These are phyloP conservation scores for Diplodia scrobiculata DNA, from an alignment of 2,329 filamentous ascomycete species.

Conservation along the genomic window DNA sequence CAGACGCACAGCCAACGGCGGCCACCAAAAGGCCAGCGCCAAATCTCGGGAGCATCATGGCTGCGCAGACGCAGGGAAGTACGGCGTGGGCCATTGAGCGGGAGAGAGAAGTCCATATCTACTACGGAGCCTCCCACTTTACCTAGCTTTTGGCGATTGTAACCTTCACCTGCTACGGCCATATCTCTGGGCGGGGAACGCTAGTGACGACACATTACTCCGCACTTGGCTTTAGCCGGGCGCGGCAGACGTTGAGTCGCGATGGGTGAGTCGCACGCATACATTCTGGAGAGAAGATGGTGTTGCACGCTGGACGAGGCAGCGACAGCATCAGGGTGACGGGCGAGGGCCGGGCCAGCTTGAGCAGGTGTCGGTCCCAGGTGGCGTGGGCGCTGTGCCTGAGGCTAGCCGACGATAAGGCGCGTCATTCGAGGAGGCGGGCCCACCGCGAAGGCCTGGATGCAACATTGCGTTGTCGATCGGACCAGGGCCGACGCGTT, in stretches of 20 bases:
- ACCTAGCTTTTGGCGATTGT: constrained; percentile 6
- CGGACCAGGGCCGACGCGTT: constrained; percentile 1
- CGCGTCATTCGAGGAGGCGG: background rate
- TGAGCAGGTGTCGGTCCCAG: no score
- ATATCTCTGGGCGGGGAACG: constrained; percentile 14
- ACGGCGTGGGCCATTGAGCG: background rate
- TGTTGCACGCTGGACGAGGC: background rate
- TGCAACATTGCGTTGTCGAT: constrained; percentile 20
- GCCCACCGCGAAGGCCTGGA: constrained; percentile 5
- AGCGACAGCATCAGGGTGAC: background rate
- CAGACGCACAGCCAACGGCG: background rate
- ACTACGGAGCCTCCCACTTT: constrained; percentile 7
- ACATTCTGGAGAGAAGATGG: background rate
- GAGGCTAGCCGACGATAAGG: constrained; percentile 8
- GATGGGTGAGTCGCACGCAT: background rate
- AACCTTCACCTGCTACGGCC: constrained; percentile 24
- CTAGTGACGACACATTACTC: constrained; percentile 7
- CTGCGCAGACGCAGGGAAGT: background rate
- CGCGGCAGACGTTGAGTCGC: background rate
- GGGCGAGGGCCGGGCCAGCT: background rate
- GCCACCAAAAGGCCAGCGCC: background rate
- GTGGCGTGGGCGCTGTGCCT: background rate
- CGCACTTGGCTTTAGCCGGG: constrained; percentile 1
- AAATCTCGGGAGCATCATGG: background rate
- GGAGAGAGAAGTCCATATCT: background rate